phyloP scores from a whole-genome alignment of 2,329 filamentous ascomycete species.

The Ophiostoma tasmaniense region DNA sequence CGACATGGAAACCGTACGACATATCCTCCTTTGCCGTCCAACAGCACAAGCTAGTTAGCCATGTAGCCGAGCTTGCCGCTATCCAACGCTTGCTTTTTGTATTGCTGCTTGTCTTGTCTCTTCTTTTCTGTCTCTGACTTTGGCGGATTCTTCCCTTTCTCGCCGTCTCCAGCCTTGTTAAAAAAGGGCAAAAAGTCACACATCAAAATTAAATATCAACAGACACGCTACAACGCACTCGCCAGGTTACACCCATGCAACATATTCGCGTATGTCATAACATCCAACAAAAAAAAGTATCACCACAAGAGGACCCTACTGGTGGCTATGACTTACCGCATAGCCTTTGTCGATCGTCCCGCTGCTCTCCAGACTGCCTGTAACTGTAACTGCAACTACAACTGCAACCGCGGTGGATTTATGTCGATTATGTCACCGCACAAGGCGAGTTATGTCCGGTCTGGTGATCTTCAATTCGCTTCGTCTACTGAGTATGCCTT shows the following conservation, averaged over 20 bases:
- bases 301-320: not conserved
- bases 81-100: not conserved
- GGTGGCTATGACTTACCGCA: not conserved
- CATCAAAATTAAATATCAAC: not conserved
- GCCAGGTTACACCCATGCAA: not conserved
- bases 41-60: not conserved
- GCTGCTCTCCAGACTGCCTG: not conserved
- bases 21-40: not conserved
- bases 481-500: no score
- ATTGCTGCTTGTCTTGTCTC: not conserved
- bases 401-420: not conserved
- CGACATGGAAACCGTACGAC: not conserved
- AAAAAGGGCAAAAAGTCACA: no score
- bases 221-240: not conserved
- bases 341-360: constrained; percentile 2
- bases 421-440: not conserved
- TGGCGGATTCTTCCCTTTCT: no score
- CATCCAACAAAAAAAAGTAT: not conserved
- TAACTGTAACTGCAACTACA: not conserved
- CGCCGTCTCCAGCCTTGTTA: no score
- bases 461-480: not conserved
- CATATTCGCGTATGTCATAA: not conserved
- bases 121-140: not conserved
- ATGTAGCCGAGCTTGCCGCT: not conserved
- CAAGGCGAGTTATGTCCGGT: not conserved